A percentile compares a stretch with the other conserved stretches of the same genome.
These are phyloP conservation scores for Saturnispora gosingensis DNA, from an alignment of 805 yeast genomes.

Conservation along the genomic window DNA sequence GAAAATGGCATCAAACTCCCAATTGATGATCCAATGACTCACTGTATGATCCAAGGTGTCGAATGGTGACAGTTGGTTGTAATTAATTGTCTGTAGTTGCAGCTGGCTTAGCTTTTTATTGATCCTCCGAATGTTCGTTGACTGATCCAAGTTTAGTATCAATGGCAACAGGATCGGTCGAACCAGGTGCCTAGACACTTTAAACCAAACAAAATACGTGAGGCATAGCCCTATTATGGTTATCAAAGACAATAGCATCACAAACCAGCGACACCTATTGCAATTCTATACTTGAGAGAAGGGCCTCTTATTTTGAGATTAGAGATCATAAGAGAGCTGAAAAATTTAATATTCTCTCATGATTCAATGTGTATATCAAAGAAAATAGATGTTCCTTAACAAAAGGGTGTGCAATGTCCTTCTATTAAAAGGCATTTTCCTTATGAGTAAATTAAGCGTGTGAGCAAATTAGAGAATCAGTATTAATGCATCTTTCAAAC, in stretches of 20 bases:
- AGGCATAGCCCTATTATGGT: neutral
- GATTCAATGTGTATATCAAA: neutral
- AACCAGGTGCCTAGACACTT: neutral
- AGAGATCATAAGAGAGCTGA: neutral
- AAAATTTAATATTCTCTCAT: neutral
- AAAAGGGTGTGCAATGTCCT: neutral
- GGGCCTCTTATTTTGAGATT: neutral
- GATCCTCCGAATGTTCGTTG: neutral
- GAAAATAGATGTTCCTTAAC: neutral
- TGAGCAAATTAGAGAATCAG: neutral
- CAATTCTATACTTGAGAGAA: neutral
- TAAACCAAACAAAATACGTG: neutral
- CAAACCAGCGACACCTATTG: neutral
- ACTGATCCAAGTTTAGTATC: neutral
- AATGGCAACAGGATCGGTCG: slow-evolving; percentile 1
- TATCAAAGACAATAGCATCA: neutral
- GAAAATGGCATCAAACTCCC: neutral
- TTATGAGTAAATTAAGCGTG: neutral
- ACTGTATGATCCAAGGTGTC: neutral
- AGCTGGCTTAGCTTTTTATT: neutral
- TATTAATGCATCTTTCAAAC: neutral
- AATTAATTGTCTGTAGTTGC: neutral
- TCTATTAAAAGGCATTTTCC: neutral
- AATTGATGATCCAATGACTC: neutral
- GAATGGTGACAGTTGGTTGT: neutral